Conservation (phyloP, 306 rosid genomes). For the apple (Malus domestica) region ASM211411v1 NC_041799.1:7075001-7075500, state of each 20-base stretch:
- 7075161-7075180: background rate
- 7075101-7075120: no score
- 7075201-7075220: background rate
- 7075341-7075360: background rate
- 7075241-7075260: background rate
- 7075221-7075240: background rate
- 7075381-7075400: no score
- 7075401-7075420: background rate
- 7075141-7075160: background rate
- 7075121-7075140: no score
- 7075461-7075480: background rate
- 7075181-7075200: no score
- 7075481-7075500: no score
- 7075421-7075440: background rate
- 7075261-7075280: background rate
- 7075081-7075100: constrained; percentile 7
- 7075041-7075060: constrained; percentile 29
- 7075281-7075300: background rate
- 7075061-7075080: background rate
- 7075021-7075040: constrained; percentile 69
- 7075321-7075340: background rate
- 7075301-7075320: background rate
- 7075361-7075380: no score
- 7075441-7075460: background rate
- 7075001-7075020: constrained; percentile 64